Percentiles rank a stretch among this genome's conserved stretches.
phyloP scores from a whole-genome alignment of 306 rosid genomes.

The Dryas octopetala region DNA sequence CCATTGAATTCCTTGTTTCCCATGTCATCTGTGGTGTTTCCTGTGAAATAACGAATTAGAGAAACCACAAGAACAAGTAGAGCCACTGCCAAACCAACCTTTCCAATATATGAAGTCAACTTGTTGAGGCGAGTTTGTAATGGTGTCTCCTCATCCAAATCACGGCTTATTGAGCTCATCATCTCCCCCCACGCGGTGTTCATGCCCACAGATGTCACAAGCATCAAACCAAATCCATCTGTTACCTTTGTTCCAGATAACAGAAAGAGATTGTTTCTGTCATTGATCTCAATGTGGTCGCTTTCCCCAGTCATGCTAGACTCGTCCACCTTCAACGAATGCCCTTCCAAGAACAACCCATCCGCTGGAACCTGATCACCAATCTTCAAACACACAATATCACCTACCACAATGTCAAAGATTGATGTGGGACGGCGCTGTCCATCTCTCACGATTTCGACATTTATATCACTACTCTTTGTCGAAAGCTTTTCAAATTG shows the following conservation, averaged over 20 bases:
- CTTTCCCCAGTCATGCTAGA: conserved; percentile 21
- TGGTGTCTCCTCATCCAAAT: conserved; percentile 13
- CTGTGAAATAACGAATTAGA: conserved; percentile 22
- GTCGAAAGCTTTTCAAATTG: conserved; percentile 8
- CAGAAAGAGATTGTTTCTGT: background rate
- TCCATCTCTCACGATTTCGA: conserved; percentile 15
- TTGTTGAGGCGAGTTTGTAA: conserved; percentile 17
- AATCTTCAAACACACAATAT: conserved; percentile 8
- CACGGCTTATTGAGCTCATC: conserved; percentile 14
- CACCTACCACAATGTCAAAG: conserved; percentile 18
- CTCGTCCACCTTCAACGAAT: conserved; percentile 14
- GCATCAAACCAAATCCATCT: conserved; percentile 11
- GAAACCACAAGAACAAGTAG: conserved; percentile 13
- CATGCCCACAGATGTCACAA: conserved; percentile 20
- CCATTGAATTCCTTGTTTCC: conserved; percentile 12
- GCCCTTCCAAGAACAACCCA: conserved; percentile 18
- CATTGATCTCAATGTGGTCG: conserved; percentile 11
- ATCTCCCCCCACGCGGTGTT: conserved; percentile 21
- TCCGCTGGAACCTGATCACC: background rate
- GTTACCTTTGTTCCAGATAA: conserved; percentile 16
- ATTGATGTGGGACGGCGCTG: conserved; percentile 1
- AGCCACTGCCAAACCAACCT: conserved; percentile 17
- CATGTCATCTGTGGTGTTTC: conserved; percentile 17
- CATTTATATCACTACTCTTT: conserved; percentile 11
- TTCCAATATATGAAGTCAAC: conserved; percentile 16